Percentiles rank a stretch among this genome's conserved stretches.
phyloP scores from a whole-genome alignment of 768 basidiomycete species.

The Baorangia bicolor region DNA sequence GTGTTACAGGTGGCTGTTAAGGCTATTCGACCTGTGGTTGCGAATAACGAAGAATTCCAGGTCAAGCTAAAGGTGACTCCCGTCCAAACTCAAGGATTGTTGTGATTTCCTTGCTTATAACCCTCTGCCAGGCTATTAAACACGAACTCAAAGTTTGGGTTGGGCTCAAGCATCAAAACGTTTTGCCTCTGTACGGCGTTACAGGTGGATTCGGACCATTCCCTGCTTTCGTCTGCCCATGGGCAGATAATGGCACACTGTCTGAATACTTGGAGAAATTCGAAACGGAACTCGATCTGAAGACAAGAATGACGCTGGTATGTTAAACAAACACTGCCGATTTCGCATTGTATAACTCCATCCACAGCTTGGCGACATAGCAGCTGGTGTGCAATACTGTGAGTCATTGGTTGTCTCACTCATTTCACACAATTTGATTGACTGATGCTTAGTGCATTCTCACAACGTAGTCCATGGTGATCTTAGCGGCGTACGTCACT shows the following conservation, averaged over 20 bases:
- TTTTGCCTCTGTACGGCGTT: conserved; percentile 32
- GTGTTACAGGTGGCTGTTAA: conserved; percentile 28
- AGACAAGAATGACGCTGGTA: conserved; percentile 20
- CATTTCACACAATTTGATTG: not conserved
- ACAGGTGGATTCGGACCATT: conserved; percentile 27
- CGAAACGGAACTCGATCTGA: conserved; percentile 7
- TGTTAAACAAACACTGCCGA: not conserved
- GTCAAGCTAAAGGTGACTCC: conserved; percentile 17
- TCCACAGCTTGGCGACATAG: conserved; percentile 25
- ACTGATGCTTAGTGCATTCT: conserved; percentile 18
- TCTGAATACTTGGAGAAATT: conserved; percentile 29
- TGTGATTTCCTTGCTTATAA: conserved; percentile 6
- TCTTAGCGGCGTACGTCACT: conserved; percentile 34
- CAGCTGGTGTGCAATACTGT: conserved; percentile 26
- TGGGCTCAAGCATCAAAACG: conserved; percentile 28
- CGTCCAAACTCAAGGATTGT: not conserved
- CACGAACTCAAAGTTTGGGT: conserved; percentile 34
- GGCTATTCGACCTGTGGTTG: conserved; percentile 14
- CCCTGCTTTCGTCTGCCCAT: conserved; percentile 34
- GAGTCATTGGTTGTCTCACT: not conserved
- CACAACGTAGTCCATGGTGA: conserved; percentile 39
- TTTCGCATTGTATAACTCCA: not conserved
- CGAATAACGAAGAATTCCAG: not conserved
- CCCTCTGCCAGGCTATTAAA: conserved; percentile 18
- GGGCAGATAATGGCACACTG: conserved; percentile 33